Base-by-base conservation (phyloP, 129 eudicot genomes). In the Flaveria linearis region DNA sequence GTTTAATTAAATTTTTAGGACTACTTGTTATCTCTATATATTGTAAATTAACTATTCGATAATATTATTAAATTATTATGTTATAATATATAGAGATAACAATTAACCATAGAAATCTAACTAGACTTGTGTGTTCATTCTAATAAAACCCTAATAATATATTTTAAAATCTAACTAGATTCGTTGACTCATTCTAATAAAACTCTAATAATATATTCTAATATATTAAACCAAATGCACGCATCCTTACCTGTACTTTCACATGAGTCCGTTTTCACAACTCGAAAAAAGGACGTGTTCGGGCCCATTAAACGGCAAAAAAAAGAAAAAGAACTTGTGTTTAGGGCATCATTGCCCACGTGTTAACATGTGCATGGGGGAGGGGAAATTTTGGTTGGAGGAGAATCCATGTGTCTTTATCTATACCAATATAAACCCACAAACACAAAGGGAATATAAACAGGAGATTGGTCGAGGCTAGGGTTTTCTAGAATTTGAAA, bases 341-440 rank as follows among this genome's bases (percentile, higher is more conserved):
- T 22, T 53, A 52, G 50, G 41, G 83, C 74, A 80, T 65, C 74
- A 65, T 67, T 65, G 74, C 79, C 79, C 83, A 73, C 69, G 75
- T 80, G 83, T 73, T 80, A 18, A 72, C 72, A 73, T 7, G 56
- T 25, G 22, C 22, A 20, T 20, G 78, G 68, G 61, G 42, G 72
- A 36, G 3, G 82, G 56, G 30, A 36, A 47, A 61, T 46, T 45
- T 43, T 61, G 77, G 66, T 71, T 51, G 45, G 50, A 49, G 9
- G 15, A 22, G 83, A 71, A 79, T 79, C 83, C 57, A 72, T 4
- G 51, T 63, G 74, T 79, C 83, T 72, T 72, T 79, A 15, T 62
- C 28, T 4, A 53, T 28, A 45, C 28, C 68, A 9, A 5, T 66
- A 65, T 39, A 14, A 71, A 63, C 83, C 15, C 78, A 79, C 69